Evolutionary conservation across 2,329 filamentous ascomycete genomes (phyloP), one percentile per base, ranked within the genome.

Genomic region (Ceratocystis eucalypticola): DNA sequence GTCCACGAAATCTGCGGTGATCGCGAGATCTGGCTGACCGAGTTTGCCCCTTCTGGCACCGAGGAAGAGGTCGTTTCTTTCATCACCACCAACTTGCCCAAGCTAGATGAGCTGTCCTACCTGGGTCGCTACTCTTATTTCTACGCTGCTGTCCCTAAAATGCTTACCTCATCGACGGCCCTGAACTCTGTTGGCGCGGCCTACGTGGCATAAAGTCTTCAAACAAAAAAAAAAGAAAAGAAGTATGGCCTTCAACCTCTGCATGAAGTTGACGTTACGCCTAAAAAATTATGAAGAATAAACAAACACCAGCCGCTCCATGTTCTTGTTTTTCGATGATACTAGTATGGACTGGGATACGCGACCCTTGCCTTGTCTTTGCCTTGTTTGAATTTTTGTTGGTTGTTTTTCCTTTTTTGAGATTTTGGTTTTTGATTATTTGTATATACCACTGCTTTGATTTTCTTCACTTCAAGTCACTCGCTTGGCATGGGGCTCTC

Each of bases 11-110:
- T 74, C 68, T 83, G 81, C 73, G 63, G 63, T 41, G 76, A 74
- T 71, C 79, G 79, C 77, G 77, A 78, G 59, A 74, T 88, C 73
- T 87, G 82, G 81, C 75, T 88, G 66, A 86, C 84, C 66, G 85
- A 88, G 78, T 88, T 87, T 70, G 84, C 80, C 28, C 79, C 82
- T 65, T 57, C 62, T 25, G 80, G 77, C 67, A 75, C 74, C 64
- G 75, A 77, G 50, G 75, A 77, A 28, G 73, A 79, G 69, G 74
- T 79, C 68, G 73, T 73, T 69, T 68, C 68, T 45, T 86, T 85
- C 78, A 75, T 88, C 67, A 66, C 74, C 68, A 73, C 75, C 5
- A 77, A 82, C 70, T 77, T 82, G 37, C 71, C 77, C 67, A 72
- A 76, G 70, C 76, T 84, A 6, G 81, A 84, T 68, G 73, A 71